Evolutionary conservation across 495 filamentous ascomycete species (phyloP).

Genomic region (Xanthoparmelia taractica): DNA sequence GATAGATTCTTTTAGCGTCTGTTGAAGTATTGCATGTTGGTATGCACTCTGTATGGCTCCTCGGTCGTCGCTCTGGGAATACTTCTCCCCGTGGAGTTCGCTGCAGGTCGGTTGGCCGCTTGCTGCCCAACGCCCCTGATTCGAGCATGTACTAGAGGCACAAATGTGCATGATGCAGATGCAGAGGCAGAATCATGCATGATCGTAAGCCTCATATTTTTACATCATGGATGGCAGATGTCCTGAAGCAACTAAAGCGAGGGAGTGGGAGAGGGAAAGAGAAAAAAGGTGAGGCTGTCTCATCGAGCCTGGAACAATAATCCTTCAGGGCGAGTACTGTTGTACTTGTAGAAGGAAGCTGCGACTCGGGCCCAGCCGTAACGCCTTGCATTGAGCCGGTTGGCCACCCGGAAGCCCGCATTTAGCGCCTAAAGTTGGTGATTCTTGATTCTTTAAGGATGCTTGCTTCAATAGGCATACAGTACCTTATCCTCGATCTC

Average conservation of each 20-base stretch:
- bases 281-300: constrained; percentile 1
- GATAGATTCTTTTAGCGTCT: constrained; percentile 3
- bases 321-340: not conserved
- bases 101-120: constrained; percentile 9
- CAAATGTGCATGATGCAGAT: not conserved
- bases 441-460: not conserved
- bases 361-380: not conserved
- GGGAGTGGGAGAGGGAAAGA: not conserved
- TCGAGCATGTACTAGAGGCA: constrained; percentile 12
- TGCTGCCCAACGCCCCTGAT: constrained; percentile 21
- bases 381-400: not conserved
- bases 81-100: constrained; percentile 10
- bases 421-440: not conserved
- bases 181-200: not conserved
- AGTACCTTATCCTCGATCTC: not conserved
- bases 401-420: constrained; percentile 1
- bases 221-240: not conserved
- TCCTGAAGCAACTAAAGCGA: not conserved
- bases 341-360: not conserved
- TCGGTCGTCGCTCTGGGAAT: not conserved
- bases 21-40: constrained; percentile 7
- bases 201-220: constrained; percentile 5
- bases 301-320: not conserved
- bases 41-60: constrained; percentile 2
- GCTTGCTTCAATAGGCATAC: not conserved